Conservation (phyloP, 2,329 filamentous ascomycete genomes). For the Microascus cirrosus region DNA sequence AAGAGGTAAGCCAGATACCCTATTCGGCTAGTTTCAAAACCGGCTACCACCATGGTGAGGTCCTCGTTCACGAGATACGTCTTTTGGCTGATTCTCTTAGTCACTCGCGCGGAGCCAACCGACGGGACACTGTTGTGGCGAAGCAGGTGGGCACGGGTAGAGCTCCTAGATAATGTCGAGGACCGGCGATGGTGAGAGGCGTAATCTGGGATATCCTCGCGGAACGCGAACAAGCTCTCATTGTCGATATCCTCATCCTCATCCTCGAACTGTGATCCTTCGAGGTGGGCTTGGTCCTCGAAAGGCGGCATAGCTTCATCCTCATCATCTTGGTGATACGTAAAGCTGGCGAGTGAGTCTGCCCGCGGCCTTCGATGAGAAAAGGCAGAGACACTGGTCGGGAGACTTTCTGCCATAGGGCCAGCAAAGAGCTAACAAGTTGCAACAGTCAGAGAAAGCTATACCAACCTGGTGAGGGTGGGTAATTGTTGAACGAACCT, state of each 20-base stretch:
- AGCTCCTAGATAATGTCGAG: slow-evolving; percentile 46
- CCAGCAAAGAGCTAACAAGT: slow-evolving; percentile 63
- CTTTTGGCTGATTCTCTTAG: slow-evolving; percentile 57
- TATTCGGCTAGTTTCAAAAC: slow-evolving; percentile 66
- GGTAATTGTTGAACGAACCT: slow-evolving; percentile 43
- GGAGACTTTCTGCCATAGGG: slow-evolving; percentile 90
- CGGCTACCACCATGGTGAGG: slow-evolving; percentile 84
- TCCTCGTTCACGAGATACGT: slow-evolving; percentile 90
- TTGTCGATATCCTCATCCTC: slow-evolving; percentile 28
- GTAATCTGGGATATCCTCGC: slow-evolving; percentile 19
- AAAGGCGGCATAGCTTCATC: slow-evolving; percentile 30
- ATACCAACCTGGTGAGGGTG: not conserved
- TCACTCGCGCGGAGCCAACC: slow-evolving; percentile 48
- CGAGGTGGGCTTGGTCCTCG: slow-evolving; percentile 15
- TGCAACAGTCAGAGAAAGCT: not conserved
- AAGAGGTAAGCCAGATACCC: slow-evolving; percentile 60
- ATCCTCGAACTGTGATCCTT: slow-evolving; percentile 13
- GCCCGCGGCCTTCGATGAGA: slow-evolving; percentile 70
- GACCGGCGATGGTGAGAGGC: slow-evolving; percentile 48
- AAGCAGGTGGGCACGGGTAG: slow-evolving; percentile 53
- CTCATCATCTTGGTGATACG: slow-evolving; percentile 69
- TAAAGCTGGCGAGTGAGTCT: slow-evolving; percentile 80
- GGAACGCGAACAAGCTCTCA: slow-evolving; percentile 10
- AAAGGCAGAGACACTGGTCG: slow-evolving; percentile 86
- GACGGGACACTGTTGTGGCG: slow-evolving; percentile 62